These are phyloP conservation scores for Tylopilus plumbeoviolaceoides DNA, from an alignment of 768 basidiomycete genomes.

Conservation along the genomic window DNA sequence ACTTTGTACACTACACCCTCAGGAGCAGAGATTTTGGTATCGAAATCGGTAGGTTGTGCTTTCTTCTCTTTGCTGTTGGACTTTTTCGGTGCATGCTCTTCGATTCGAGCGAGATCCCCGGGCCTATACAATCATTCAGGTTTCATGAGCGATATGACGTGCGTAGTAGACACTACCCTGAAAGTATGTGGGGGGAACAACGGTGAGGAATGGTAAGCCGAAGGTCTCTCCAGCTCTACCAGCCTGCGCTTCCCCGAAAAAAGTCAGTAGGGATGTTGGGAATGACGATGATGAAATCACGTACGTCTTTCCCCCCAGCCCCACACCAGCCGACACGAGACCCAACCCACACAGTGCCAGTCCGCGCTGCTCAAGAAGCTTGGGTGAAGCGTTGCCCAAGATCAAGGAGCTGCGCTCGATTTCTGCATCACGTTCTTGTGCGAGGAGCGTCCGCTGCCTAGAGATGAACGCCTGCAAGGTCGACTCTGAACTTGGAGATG, in stretches of 20 bases:
- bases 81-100: conserved; percentile 55
- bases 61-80: conserved; percentile 47
- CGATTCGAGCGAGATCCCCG: conserved; percentile 86
- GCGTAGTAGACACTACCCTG: conserved; percentile 41
- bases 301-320: conserved; percentile 91
- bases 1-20: conserved; percentile 92
- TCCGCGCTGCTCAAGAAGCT: conserved; percentile 84
- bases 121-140: conserved; percentile 44
- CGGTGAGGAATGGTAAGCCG: conserved; percentile 69
- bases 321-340: conserved; percentile 67
- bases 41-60: conserved; percentile 28
- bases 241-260: conserved; percentile 51
- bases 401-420: conserved; percentile 75
- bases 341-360: conserved; percentile 74
- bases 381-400: conserved; percentile 77
- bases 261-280: conserved; percentile 4
- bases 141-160: background rate
- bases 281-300: conserved; percentile 2
- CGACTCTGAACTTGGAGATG: conserved; percentile 17
- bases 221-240: conserved; percentile 80
- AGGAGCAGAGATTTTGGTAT: conserved; percentile 36
- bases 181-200: conserved; percentile 85
- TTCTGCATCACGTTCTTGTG: conserved; percentile 78
- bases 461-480: conserved; percentile 56
- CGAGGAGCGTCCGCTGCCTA: conserved; percentile 62